Conservation (phyloP, 1,284 basidiomycete species). For the Cystobasidium pallidum region DNA sequence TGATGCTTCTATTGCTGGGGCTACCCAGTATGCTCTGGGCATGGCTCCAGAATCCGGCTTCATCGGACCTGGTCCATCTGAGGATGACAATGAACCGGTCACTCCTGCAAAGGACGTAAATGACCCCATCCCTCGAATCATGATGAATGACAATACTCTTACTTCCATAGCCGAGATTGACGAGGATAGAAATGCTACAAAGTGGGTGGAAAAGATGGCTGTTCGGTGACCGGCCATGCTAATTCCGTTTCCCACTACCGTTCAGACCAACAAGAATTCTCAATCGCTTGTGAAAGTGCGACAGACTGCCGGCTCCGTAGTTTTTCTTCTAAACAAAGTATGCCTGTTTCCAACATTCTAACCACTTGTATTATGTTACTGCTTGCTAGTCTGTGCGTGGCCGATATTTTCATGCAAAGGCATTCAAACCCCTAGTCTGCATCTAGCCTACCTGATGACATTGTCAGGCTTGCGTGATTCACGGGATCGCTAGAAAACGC, state of each 20-base stretch:
- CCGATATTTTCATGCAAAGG: no score
- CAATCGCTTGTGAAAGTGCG: background rate
- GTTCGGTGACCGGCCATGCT: background rate
- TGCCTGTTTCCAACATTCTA: background rate
- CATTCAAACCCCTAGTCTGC: no score
- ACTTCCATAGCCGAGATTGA: background rate
- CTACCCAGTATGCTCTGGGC: background rate
- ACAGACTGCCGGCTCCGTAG: background rate
- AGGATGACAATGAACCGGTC: background rate
- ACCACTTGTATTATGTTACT: no score
- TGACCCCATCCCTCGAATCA: background rate
- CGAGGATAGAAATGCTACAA: background rate
- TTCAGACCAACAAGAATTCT: background rate
- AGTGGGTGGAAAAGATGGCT: background rate
- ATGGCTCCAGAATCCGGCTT: background rate
- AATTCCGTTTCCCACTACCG: background rate
- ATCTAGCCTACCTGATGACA: no score
- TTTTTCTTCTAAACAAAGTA: background rate
- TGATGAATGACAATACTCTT: slow-evolving; percentile 1
- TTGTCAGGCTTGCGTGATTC: no score
- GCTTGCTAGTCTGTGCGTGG: no score
- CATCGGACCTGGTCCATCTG: background rate
- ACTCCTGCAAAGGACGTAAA: background rate
- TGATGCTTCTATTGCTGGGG: background rate
- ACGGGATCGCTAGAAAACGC: no score